Base-by-base conservation (phyloP, 1,284 basidiomycete genomes). In the Gomphus sp. region DNA sequence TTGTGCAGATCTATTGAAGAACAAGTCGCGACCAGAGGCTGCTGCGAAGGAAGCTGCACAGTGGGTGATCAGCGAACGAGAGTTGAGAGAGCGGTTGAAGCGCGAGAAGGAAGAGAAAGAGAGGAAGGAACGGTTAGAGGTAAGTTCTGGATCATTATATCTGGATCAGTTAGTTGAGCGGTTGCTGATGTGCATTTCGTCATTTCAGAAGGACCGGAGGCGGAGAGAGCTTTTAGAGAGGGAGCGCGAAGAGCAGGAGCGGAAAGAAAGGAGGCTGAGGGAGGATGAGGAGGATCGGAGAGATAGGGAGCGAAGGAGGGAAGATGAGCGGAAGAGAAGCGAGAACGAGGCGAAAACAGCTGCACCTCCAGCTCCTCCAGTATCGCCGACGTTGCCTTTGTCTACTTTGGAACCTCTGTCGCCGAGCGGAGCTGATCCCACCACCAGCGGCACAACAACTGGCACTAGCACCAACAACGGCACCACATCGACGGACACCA, bases 1-100 rank as follows among this genome's bases (percentile, higher is more conserved):
- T 12, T 28, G 31, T 61, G 47, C 66, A 88, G 87, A 91, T 71
- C 68, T 93, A 60, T 73, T 93, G 61, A 85, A 85, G 72, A 86
- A 90, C 73, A 92, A 92, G 74, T 84, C 83, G 18, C 76, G 84
- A 55, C 89, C 90, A 2, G 84, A 88, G 66, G 73, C 76, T 4
- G 88, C 89, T 36, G 84, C 87, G 5, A 71, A 75, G 43, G 82
- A 79, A 18, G 84, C 83, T 22, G 74, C 74, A 1, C 77, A 72
- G 36, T 92, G 90, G 89, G 87, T 91, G 31, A 69, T 78, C 50
- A 76, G 76, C 58, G 89, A 91, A 73, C 77, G 86, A 62, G 80
- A 82, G 70, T 79, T 89, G 76, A 76, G 78, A 63, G 86, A 86
- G 71, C 77, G 84, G 63, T 71, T 89, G 62, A 76, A 79, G 73